Percentiles rank a stretch among this genome's conserved stretches.
Evolutionary conservation across 2,329 filamentous ascomycete species (phyloP).

Genomic region (Penicillium hordei): DNA sequence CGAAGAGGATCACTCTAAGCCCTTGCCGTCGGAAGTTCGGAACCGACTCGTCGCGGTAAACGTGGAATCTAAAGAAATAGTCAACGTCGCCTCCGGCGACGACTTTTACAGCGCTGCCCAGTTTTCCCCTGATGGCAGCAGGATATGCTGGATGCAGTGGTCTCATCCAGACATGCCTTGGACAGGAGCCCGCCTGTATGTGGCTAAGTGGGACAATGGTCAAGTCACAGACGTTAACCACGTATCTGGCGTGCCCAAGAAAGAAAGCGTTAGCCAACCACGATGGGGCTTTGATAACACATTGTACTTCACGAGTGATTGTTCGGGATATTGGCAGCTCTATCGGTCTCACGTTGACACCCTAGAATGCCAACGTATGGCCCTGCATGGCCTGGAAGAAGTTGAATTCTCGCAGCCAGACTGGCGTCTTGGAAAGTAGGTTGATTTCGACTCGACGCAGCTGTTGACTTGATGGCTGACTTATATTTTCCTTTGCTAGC

Average conservation of each 20-base stretch:
- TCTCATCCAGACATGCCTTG: slow-evolving; percentile 54
- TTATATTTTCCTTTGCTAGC: not conserved
- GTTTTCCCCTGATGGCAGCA: slow-evolving; percentile 48
- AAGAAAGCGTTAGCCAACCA: slow-evolving; percentile 49
- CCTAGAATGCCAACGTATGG: slow-evolving; percentile 30
- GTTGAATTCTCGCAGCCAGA: slow-evolving; percentile 31
- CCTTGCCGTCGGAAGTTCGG: slow-evolving; percentile 23
- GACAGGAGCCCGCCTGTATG: slow-evolving; percentile 45
- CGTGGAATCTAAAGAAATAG: slow-evolving; percentile 30
- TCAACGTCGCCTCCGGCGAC: slow-evolving; percentile 42
- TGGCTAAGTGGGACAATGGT: slow-evolving; percentile 43
- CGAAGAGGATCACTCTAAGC: slow-evolving; percentile 49
- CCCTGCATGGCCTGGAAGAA: slow-evolving; percentile 41
- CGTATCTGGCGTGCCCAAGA: slow-evolving; percentile 41
- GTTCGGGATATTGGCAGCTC: slow-evolving; percentile 47
- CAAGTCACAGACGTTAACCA: slow-evolving; percentile 20
- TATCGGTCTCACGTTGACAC: slow-evolving; percentile 34
- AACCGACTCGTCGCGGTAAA: slow-evolving; percentile 30
- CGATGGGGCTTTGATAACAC: slow-evolving; percentile 50
- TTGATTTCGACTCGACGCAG: not conserved
- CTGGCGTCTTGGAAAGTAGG: slow-evolving; percentile 27
- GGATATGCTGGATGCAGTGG: slow-evolving; percentile 54
- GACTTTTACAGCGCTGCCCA: slow-evolving; percentile 54
- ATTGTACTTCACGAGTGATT: slow-evolving; percentile 50
- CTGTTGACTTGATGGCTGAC: not conserved